A percentile compares a stretch with the other conserved stretches of the same genome.
Evolutionary conservation across 225 moss, liverwort and hornwort species (phyloP).

Genomic region (Polytrichum formosum): DNA sequence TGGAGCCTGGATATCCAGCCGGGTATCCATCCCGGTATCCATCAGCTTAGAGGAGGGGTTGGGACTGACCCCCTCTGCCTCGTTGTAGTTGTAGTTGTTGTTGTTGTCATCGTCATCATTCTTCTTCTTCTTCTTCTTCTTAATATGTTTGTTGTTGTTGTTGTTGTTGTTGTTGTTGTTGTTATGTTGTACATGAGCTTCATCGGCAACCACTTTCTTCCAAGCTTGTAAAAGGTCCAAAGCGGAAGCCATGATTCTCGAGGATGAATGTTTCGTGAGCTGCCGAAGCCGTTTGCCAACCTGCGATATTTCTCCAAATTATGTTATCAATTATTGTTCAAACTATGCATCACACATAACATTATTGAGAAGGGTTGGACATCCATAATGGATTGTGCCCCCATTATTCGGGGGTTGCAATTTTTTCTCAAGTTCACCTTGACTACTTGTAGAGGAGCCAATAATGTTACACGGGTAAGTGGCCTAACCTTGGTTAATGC

Average conservation of each 20-base stretch:
- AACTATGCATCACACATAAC: too few species aligned
- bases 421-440: too few species aligned
- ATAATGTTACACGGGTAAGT: too few species aligned
- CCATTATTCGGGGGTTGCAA: too few species aligned
- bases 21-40: neutral
- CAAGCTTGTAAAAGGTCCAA: constrained; percentile 71
- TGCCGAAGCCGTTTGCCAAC: constrained; percentile 85
- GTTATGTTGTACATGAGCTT: constrained; percentile 26
- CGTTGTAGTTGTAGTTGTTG: too few species aligned
- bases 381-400: too few species aligned
- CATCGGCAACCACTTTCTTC: constrained; percentile 78
- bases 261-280: constrained; percentile 73
- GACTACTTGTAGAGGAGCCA: too few species aligned
- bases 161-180: constrained; percentile 38
- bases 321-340: too few species aligned
- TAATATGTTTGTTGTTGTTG: neutral
- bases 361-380: too few species aligned
- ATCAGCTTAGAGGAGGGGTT: constrained; percentile 29
- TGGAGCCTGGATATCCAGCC: constrained; percentile 11
- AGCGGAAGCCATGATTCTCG: constrained; percentile 56
- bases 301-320: constrained; percentile 27
- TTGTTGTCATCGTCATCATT: too few species aligned
- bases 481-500: too few species aligned
- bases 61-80: constrained; percentile 16
- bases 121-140: too few species aligned